These are phyloP conservation scores for Phytomonas sp. DNA, from an alignment of 208 protist genomes.

Conservation along the genomic window DNA sequence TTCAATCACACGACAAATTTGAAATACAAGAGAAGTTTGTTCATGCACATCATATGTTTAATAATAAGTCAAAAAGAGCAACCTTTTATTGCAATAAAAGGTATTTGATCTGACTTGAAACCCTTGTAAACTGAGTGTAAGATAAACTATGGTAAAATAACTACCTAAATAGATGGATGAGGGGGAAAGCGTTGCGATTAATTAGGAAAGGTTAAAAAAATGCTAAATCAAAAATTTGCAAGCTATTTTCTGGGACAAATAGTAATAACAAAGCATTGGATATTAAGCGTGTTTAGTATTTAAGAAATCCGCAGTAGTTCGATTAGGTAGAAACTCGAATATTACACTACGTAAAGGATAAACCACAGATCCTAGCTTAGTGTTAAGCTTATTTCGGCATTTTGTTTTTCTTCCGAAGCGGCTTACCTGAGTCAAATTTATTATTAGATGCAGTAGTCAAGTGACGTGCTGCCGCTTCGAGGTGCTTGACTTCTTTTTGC, in stretches of 20 bases:
- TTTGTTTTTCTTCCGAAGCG: constrained; percentile 51
- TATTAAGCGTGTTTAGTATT: background rate
- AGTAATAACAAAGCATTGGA: background rate
- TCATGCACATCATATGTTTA: background rate
- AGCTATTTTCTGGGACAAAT: background rate
- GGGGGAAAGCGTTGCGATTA: background rate
- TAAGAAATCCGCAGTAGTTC: background rate
- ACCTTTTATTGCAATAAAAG: background rate
- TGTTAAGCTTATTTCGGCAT: constrained; percentile 19
- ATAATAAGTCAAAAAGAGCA: background rate
- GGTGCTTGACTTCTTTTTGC: constrained; percentile 79
- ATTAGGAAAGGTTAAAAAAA: background rate
- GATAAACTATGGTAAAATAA: background rate
- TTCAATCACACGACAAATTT: background rate
- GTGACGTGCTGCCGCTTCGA: constrained; percentile 50
- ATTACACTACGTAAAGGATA: background rate
- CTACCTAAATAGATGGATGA: background rate
- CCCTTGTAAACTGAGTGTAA: background rate
- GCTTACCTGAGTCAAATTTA: constrained; percentile 80
- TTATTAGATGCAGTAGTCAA: constrained; percentile 87
- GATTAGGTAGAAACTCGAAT: background rate
- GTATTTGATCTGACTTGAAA: background rate
- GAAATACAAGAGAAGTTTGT: background rate
- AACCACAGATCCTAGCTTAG: background rate
- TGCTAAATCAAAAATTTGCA: background rate